Conservation (phyloP, 1,284 basidiomycete species). For the Irpex sp. region DNA sequence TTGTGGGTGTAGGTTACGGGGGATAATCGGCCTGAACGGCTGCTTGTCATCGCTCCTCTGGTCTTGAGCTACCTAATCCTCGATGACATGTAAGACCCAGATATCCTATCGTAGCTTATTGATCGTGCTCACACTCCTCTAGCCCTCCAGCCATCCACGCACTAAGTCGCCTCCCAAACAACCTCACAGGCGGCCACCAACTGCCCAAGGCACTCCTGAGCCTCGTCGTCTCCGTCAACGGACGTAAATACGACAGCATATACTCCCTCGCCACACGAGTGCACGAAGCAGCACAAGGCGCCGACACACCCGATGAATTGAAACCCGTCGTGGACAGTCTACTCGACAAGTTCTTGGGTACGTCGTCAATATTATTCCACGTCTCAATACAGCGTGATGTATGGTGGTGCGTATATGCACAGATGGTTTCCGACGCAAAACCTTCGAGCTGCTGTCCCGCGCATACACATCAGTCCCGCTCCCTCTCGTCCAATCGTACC, state of each 20-base stretch:
- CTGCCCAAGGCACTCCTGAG: conserved; percentile 42
- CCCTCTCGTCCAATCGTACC: conserved; percentile 48
- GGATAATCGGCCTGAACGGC: conserved; percentile 39
- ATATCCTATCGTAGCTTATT: background rate
- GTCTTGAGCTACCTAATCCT: conserved; percentile 58
- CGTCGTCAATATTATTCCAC: conserved; percentile 15
- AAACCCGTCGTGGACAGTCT: conserved; percentile 41
- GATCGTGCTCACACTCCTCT: background rate
- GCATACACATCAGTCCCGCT: conserved; percentile 61
- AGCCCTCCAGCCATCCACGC: conserved; percentile 59
- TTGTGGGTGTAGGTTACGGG: conserved; percentile 31
- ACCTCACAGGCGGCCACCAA: conserved; percentile 33
- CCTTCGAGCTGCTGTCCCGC: conserved; percentile 49
- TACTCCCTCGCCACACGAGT: conserved; percentile 47
- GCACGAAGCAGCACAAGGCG: conserved; percentile 35
- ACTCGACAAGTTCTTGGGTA: conserved; percentile 48
- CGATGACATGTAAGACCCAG: conserved; percentile 50
- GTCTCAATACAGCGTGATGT: background rate
- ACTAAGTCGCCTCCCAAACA: conserved; percentile 48
- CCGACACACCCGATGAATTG: conserved; percentile 44
- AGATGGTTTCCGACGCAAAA: conserved; percentile 52
- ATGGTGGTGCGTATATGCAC: background rate
- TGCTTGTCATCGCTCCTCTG: conserved; percentile 53
- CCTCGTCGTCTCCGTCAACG: conserved; percentile 46
- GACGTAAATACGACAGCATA: conserved; percentile 51